phyloP scores from a whole-genome alignment of 2,329 filamentous ascomycete genomes.

The Cladosporium sp. region DNA sequence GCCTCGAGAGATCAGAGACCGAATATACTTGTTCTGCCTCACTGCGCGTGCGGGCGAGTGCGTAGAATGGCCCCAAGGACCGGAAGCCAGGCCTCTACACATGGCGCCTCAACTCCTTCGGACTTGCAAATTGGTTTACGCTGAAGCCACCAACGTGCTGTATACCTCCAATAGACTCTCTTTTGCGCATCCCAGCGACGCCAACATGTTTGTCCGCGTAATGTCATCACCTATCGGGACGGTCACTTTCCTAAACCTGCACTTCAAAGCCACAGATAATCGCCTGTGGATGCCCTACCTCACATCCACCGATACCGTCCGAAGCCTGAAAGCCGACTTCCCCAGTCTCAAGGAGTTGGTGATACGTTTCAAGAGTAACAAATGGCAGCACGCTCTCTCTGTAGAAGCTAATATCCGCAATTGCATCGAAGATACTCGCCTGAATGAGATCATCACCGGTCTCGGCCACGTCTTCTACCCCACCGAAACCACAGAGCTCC shows the following conservation, averaged over 20 bases:
- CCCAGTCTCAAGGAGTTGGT: constrained; percentile 28
- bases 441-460: constrained; percentile 29
- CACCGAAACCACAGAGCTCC: constrained; percentile 3
- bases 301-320: constrained; percentile 24
- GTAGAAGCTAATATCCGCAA: constrained; percentile 27
- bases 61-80: constrained; percentile 30
- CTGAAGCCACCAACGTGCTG: constrained; percentile 32
- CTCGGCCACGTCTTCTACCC: constrained; percentile 25
- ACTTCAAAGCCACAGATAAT: constrained; percentile 31
- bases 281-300: constrained; percentile 36
- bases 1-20: constrained; percentile 34
- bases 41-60: constrained; percentile 23
- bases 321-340: constrained; percentile 32
- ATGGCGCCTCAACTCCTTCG: constrained; percentile 31
- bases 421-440: constrained; percentile 25
- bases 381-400: constrained; percentile 27
- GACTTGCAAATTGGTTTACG: constrained; percentile 28
- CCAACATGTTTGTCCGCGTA: constrained; percentile 36
- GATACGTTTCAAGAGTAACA: constrained; percentile 30
- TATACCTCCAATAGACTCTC: constrained; percentile 32
- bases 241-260: constrained; percentile 26
- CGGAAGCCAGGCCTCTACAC: constrained; percentile 11
- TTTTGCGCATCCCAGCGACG: constrained; percentile 35
- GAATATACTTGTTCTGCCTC: constrained; percentile 31
- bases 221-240: constrained; percentile 21